Percentiles rank a stretch among this genome's conserved stretches.
phyloP scores from a whole-genome alignment of 805 yeast species.

The Starmera amethionina region DNA sequence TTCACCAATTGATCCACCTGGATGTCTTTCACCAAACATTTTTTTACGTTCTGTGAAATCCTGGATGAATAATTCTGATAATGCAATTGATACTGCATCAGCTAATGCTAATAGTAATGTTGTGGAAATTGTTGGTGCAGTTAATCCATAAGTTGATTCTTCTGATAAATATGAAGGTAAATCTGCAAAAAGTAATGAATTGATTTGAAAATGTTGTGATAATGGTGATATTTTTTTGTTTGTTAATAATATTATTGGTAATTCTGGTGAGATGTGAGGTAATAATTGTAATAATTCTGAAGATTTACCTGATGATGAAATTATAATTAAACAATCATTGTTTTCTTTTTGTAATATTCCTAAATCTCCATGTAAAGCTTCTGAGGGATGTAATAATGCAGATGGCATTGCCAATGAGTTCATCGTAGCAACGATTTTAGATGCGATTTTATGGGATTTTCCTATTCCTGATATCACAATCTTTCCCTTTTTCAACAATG shows the following conservation, averaged over 20 bases:
- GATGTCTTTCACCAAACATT: slow-evolving; percentile 66
- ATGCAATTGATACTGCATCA: slow-evolving; percentile 68
- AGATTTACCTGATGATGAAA: slow-evolving; percentile 77
- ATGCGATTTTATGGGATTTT: slow-evolving; percentile 70
- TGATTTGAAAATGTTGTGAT: slow-evolving; percentile 38
- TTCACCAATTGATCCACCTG: slow-evolving; percentile 85
- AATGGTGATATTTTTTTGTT: slow-evolving; percentile 49
- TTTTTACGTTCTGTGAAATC: slow-evolving; percentile 44
- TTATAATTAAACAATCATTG: slow-evolving; percentile 50
- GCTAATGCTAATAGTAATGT: slow-evolving; percentile 67
- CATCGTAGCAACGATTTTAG: slow-evolving; percentile 71
- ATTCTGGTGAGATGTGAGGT: slow-evolving; percentile 42
- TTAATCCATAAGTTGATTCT: slow-evolving; percentile 53
- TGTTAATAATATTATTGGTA: slow-evolving; percentile 55
- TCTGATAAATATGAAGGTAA: slow-evolving; percentile 52
- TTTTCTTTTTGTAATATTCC: slow-evolving; percentile 53
- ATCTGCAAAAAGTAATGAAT: slow-evolving; percentile 49
- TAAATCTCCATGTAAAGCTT: slow-evolving; percentile 85
- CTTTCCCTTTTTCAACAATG: slow-evolving; percentile 45
- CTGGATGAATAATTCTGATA: slow-evolving; percentile 54
- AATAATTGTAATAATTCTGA: slow-evolving; percentile 50
- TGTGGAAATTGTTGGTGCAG: slow-evolving; percentile 84
- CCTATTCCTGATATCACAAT: slow-evolving; percentile 78
- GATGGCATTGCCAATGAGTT: slow-evolving; percentile 70
- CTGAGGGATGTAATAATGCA: slow-evolving; percentile 66